Evolutionary conservation across 2,329 filamentous ascomycete genomes (phyloP), one percentile per base, ranked within the genome.

Genomic region (Truncatella angustata): DNA sequence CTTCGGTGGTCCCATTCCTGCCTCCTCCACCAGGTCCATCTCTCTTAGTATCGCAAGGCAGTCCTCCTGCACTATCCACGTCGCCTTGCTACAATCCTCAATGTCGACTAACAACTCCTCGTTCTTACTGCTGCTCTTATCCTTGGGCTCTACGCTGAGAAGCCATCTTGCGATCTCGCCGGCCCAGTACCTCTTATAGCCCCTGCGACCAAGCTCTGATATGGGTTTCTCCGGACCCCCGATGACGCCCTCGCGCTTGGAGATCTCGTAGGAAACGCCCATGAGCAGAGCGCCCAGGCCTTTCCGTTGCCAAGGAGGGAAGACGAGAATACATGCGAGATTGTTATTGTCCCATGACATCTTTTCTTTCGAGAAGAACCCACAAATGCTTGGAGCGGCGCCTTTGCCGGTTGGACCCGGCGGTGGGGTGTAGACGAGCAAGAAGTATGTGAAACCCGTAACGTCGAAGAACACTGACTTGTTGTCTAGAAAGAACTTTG

Each of bases 291-390:
- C 85, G 0, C 94, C 94, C 0, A 97, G 80, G 1, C 93, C 91
- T 58, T 91, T 91, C 57, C 88, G 86, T 70, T 97, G 93, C 85
- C 93, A 97, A 0, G 94, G 94, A 1, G 94, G 94, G 64, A 97
- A 97, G 14, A 97, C 82, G 5, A 97, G 78, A 60, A 99, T 99
- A 67, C 94, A 99, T 1, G 94, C 94, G 4, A 99, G 80, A 60
- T 97, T 99, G 70, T 99, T 97, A 64, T 93, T 92, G 64, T 99
- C 94, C 93, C 94, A 99, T 3, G 91, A 96, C 78, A 97, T 88
- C 69, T 97, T 97, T 70, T 99, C 94, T 68, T 99, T 97, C 57
- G 90, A 95, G 75, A 97, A 99, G 79, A 97, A 97, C n/a, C 94
- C 94, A 1, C 93, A 83, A 26, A 97, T 86, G 64, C 87, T 84